phyloP scores from a whole-genome alignment of 73 alveolate species.

The Paramecium sexaurelia region DNA sequence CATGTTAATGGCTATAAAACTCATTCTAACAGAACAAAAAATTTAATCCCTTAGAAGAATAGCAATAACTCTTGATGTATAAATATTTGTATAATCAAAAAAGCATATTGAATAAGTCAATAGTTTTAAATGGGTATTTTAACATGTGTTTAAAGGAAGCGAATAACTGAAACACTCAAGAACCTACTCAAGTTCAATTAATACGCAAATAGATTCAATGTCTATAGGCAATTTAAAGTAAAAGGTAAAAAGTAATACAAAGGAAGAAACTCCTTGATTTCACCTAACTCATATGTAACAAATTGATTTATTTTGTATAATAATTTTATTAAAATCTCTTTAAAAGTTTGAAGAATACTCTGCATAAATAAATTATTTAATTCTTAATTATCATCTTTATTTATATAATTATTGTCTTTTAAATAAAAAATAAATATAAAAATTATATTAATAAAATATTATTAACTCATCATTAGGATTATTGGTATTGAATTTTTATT shows the following conservation, averaged over 20 bases:
- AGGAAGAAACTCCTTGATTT: constrained; percentile 35
- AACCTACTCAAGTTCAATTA: constrained; percentile 41
- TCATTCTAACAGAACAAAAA: constrained; percentile 9
- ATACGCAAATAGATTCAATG: background rate
- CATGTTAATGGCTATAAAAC: constrained; percentile 45
- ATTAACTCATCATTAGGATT: no score
- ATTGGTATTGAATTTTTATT: no score
- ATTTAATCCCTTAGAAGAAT: background rate
- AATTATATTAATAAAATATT: no score
- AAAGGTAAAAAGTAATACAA: background rate
- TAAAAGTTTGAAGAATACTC: no score
- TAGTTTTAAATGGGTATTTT: constrained; percentile 52
- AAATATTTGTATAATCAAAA: background rate
- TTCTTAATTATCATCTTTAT: no score
- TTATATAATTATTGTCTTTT: no score
- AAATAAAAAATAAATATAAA: no score
- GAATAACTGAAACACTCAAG: background rate
- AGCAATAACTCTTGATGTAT: constrained; percentile 27
- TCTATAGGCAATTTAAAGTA: background rate
- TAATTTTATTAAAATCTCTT: background rate
- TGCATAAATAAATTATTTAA: no score
- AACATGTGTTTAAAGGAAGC: constrained; percentile 6
- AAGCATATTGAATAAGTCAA: constrained; percentile 38
- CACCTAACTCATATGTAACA: background rate
- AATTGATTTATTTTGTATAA: background rate